Evolutionary conservation across 108 stramenopile genomes (phyloP).

Genomic region (Skeletonema menzelii): DNA sequence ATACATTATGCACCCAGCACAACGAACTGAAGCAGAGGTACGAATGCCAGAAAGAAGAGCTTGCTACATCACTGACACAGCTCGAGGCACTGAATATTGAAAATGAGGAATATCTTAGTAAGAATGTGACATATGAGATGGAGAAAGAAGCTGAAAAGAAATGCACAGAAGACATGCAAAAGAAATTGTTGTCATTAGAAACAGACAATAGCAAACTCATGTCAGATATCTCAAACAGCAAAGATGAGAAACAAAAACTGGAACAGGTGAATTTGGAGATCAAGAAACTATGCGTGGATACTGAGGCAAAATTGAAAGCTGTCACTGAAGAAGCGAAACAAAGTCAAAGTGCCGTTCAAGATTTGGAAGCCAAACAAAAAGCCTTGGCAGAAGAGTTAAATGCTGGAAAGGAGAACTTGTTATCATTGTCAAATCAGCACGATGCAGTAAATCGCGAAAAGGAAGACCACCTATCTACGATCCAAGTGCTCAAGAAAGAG

Average conservation of each 20-base stretch:
- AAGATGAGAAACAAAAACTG: conserved; percentile 8
- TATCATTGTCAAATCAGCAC: background rate
- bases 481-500: background rate
- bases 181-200: conserved; percentile 3
- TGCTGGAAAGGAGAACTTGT: background rate
- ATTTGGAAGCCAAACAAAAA: conserved; percentile 6
- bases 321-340: background rate
- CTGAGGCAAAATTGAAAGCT: conserved; percentile 5
- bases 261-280: background rate
- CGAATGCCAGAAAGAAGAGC: conserved; percentile 4
- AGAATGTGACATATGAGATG: background rate
- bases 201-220: background rate
- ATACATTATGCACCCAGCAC: conserved; percentile 7
- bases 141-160: background rate
- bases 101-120: conserved; percentile 1
- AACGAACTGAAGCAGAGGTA: conserved; percentile 7
- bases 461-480: background rate
- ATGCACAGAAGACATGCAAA: background rate
- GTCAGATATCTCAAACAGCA: background rate
- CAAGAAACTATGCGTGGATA: conserved; percentile 2
- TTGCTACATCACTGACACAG: background rate
- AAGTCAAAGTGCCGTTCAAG: background rate
- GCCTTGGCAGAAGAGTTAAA: background rate
- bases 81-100: conserved; percentile 24
- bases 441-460: background rate